phyloP scores from a whole-genome alignment of 2,329 filamentous ascomycete species.

The Achaetomium macrosporum region DNA sequence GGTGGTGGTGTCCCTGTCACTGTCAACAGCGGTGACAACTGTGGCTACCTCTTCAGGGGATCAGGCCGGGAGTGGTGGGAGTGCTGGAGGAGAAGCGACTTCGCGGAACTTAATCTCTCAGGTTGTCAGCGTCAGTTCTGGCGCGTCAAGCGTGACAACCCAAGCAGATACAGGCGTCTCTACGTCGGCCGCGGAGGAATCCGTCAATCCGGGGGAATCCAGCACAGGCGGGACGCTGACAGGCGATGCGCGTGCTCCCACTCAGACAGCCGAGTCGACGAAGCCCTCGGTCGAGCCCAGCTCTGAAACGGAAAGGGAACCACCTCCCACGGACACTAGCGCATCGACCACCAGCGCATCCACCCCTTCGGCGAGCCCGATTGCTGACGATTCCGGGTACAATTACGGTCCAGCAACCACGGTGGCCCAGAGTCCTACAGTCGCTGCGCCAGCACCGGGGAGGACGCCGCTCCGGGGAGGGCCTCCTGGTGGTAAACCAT shows the following conservation, averaged over 20 bases:
- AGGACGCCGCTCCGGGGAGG: constrained; percentile 5
- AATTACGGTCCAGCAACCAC: neutral
- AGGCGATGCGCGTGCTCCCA: constrained; percentile 17
- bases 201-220: constrained; percentile 16
- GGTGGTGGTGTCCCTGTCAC: neutral
- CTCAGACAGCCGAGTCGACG: constrained; percentile 16
- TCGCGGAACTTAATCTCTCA: neutral
- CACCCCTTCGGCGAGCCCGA: neutral
- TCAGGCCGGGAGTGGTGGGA: neutral
- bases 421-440: neutral
- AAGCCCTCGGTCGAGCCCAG: constrained; percentile 11
- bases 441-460: neutral
- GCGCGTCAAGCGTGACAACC: neutral
- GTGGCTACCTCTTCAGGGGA: neutral
- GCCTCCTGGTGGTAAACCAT: neutral
- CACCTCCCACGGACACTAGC: constrained; percentile 16
- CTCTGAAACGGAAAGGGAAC: constrained; percentile 5
- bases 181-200: constrained; percentile 5
- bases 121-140: neutral
- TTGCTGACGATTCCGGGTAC: neutral
- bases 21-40: constrained; percentile 7
- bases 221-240: constrained; percentile 16
- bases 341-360: neutral
- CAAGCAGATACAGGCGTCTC: neutral
- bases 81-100: neutral